Base-by-base conservation (phyloP, 1,284 basidiomycete genomes). In the Blastosporella zonata region DNA sequence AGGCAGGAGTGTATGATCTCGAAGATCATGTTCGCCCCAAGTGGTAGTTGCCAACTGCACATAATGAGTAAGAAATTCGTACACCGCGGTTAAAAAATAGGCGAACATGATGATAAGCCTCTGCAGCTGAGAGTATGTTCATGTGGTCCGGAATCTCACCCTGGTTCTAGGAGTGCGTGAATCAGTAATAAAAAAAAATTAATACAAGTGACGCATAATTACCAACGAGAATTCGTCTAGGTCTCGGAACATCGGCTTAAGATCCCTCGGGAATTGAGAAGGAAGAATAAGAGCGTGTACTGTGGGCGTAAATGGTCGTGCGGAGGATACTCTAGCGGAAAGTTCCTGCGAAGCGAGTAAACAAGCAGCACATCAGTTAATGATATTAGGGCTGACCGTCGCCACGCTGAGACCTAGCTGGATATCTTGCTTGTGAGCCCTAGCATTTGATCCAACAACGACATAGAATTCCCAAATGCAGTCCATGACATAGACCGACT, bases 381-480 rank as follows among this genome's bases (percentile, higher is more conserved):
- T 17, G 13, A 23, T 22, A 45, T 10, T 34, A 23, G 2, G 20
- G 55, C 73, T 38, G 47, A 87, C 87, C 65, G 68, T 71, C 10
- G 81, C 82, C 36, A 78, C 59, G 33, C 71, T 62, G 10, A 90
- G 61, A 6, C 79, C 87, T 20, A 87, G 65, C 34, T 69, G 72
- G 46, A 90, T 89, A 43, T 82, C 76, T 33, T 65, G 62, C 43
- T 82, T 73, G 34, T 76, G 70, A 21, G 73, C 75, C 43, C 86
- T 75, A 22, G 84, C 86, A 28, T 77, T 70, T 40, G 67, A 68
- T 3, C 85, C 84, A n/a, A 91, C 79, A n/a, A 90, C 52, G 8
- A 90, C 75, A 56, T 86, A 90, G 36, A 85, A 69, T 65, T 91
- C 88, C 78, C 87, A 87, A 17, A 81, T 67, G 56, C 84, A 87